These are phyloP conservation scores for Lathyrus sativus DNA, from an alignment of 306 rosid species.

Conservation along the genomic window DNA sequence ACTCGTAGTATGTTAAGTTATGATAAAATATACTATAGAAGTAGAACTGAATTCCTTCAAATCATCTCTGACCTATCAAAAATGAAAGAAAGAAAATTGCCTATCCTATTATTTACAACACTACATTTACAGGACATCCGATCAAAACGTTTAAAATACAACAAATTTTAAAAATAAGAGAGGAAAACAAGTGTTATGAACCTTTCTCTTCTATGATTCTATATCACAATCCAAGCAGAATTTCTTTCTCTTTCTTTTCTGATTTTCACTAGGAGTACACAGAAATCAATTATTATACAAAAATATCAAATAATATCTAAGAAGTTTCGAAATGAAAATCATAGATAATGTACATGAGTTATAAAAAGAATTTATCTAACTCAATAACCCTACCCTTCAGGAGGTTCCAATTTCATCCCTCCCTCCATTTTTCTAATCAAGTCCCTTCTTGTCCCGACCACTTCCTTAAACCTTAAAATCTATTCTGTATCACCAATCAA, in stretches of 20 bases:
- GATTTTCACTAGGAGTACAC: constrained; percentile 11
- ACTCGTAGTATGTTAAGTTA: neutral
- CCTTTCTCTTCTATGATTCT: constrained; percentile 24
- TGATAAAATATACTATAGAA: neutral
- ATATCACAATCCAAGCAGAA: constrained; percentile 32
- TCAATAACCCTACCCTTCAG: constrained; percentile 38
- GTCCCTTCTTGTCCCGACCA: constrained; percentile 26
- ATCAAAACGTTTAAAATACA: neutral
- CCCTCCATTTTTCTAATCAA: constrained; percentile 20
- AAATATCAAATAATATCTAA: constrained; percentile 32
- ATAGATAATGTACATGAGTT: constrained; percentile 37
- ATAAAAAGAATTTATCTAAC: constrained; percentile 53
- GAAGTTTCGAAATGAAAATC: constrained; percentile 35
- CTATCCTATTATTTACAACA: neutral
- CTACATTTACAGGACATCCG: neutral
- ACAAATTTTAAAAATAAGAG: neutral
- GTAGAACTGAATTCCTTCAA: neutral
- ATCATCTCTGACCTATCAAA: neutral
- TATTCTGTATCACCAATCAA: constrained; percentile 16
- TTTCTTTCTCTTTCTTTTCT: constrained; percentile 11
- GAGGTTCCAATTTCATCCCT: constrained; percentile 33
- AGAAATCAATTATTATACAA: constrained; percentile 36
- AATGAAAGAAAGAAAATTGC: neutral
- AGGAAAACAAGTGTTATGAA: neutral
- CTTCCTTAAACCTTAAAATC: constrained; percentile 32